Evolutionary conservation across 1,284 basidiomycete species (phyloP).

Genomic region (Bjerkandera adusta): DNA sequence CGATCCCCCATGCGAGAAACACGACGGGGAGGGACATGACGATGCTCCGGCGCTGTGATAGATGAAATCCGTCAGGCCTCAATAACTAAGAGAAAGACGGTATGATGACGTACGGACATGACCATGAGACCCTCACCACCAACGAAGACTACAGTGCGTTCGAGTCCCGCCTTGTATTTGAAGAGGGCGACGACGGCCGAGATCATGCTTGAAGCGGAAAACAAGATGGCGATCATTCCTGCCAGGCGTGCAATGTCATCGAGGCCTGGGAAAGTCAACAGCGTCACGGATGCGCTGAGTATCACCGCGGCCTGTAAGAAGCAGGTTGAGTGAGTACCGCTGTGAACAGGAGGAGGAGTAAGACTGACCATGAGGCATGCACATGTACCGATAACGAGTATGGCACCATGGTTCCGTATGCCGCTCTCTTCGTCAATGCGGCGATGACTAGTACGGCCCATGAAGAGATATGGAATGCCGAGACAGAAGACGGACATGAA

Average conservation of each 20-base stretch:
- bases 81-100: conserved; percentile 1
- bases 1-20: conserved; percentile 65
- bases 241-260: conserved; percentile 59
- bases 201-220: conserved; percentile 65
- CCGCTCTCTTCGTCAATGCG: conserved; percentile 60
- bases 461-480: conserved; percentile 72
- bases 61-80: conserved; percentile 1
- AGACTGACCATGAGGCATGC: conserved; percentile 65
- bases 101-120: conserved; percentile 46
- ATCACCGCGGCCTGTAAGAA: conserved; percentile 64
- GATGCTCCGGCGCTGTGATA: conserved; percentile 55
- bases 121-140: conserved; percentile 56
- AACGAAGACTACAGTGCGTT: conserved; percentile 40
- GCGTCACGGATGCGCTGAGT: conserved; percentile 73
- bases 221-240: conserved; percentile 62
- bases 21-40: conserved; percentile 72
- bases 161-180: conserved; percentile 62
- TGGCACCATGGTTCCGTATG: conserved; percentile 47
- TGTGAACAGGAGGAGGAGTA: conserved; percentile 4
- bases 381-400: conserved; percentile 61
- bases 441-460: conserved; percentile 45
- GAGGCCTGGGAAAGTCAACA: conserved; percentile 70
- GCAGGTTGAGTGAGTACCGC: conserved; percentile 4
- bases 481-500: conserved; percentile 61
- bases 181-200: conserved; percentile 66